Conservation (phyloP, 1,139 yeast species). For the Taiozyma sp. region DNA sequence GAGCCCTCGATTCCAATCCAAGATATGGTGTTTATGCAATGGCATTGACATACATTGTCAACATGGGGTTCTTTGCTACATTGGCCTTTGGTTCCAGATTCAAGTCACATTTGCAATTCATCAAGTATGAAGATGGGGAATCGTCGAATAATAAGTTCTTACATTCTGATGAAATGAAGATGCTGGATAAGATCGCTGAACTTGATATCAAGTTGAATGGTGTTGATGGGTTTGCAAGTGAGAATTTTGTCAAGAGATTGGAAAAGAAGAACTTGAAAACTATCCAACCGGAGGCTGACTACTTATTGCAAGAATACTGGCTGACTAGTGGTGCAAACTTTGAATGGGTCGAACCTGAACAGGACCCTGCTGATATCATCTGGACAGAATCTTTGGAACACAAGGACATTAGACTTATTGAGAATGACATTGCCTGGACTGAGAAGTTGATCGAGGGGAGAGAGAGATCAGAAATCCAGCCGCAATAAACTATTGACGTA, state of each 20-base stretch:
- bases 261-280: conserved; percentile 28
- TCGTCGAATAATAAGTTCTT: conserved; percentile 61
- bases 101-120: conserved; percentile 54
- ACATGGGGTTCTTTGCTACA: conserved; percentile 56
- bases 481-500: neutral
- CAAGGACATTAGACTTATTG: conserved; percentile 9
- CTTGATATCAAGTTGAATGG: conserved; percentile 55
- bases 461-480: neutral
- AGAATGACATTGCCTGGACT: conserved; percentile 18
- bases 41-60: conserved; percentile 58
- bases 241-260: conserved; percentile 24
- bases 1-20: conserved; percentile 36
- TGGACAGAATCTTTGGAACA: conserved; percentile 35
- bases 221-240: conserved; percentile 35
- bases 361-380: conserved; percentile 60
- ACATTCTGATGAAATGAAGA: conserved; percentile 65
- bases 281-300: conserved; percentile 42
- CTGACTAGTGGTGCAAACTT: conserved; percentile 64
- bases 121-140: conserved; percentile 64
- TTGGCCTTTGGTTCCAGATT: conserved; percentile 53
- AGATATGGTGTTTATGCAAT: conserved; percentile 42
- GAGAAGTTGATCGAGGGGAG: conserved; percentile 14
- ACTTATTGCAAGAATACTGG: conserved; percentile 65
- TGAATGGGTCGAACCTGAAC: conserved; percentile 71
- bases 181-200: conserved; percentile 62